Evolutionary conservation across 768 basidiomycete genomes (phyloP), one percentile per base, ranked within the genome.

Genomic region (Collybia sp.): DNA sequence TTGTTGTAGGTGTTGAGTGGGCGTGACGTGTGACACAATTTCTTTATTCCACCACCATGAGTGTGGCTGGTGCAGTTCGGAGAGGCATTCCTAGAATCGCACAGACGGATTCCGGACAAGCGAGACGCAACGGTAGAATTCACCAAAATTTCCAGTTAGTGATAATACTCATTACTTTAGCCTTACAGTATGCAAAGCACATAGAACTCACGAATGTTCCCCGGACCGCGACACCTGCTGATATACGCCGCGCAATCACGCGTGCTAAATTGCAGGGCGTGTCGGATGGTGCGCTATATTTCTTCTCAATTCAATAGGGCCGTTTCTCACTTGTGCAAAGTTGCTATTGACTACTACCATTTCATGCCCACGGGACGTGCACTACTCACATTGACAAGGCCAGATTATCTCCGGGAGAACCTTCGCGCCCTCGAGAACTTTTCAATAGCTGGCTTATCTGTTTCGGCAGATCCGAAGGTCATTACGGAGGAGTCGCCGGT

Each of bases 351-450:
- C 43, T 86, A 90, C 54, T 53, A 69, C 33, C 73, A 73, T 43
- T 85, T 86, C 62, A 56, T 64, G 17, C 82, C 85, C 6, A 79
- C 77, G 1, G 77, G 80, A 25, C 63, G 65, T 16, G 88, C 84
- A 6, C 66, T 76, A 52, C 60, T 91, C 40, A 76, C 78, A 12
- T 61, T 88, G 46, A 60, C 71, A 10, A 65, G 71, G 31, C 62
- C 77, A 1, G 67, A 78, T 16, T 73, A 66, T 50, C 56, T 79
- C 6, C 58, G 55, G 12, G 58, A 61, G 20, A 76, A 71, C 46
- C 43, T 81, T 0, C 58, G 59, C 3, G 63, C 63, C 16, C 71
- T 87, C 4, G 53, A 67, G 40, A 67, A 65, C 2, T 47, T 73
- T n/a, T 57, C 67, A 3, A 56, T 86, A 12, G 72, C 71, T 42